Base-by-base conservation (phyloP, 257 asterid species). In the Rehmannia glutinosa region DNA sequence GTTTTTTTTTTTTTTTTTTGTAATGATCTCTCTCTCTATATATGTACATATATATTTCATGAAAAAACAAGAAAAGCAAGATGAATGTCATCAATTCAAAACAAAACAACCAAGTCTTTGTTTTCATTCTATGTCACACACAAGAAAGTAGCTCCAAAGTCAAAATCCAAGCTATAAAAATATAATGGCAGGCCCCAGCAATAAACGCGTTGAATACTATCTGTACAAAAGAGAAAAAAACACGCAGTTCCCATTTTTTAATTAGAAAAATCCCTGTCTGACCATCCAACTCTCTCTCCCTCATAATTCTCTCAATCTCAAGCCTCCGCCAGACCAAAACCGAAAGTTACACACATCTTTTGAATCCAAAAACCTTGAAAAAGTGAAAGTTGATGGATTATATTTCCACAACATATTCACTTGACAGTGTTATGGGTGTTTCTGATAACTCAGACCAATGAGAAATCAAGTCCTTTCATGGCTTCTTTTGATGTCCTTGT, bases 371-470 rank as follows among this genome's bases (percentile, higher is more conserved):
- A 27, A 28, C 5, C 19, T 4, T 2, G 42, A 42, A 54, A 53
- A 24, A 6, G 19, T 6, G 20, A 3, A 15, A 7, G 72, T 73
- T 72, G 69, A 76, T 80, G 84, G 81, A 52, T 56, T 58, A 27
- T 62, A 67, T 24, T 54, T n/a, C 33, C 23, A 38, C 61, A 62
- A 12, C 38, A 19, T 39, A 64, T 53, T 74, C 73, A 43, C 27
- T 55, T 19, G 49, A 47, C 64, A 72, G 45, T 58, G 47, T 72
- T 57, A 52, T 74, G 82, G 82, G 73, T 17, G 67, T 68, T 69
- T 69, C 70, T 50, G 33, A 49, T 53, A 65, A 39, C 75, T 70
- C 64, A 27, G 3, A 41, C 77, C 69, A 78, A 88, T 89, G 97
- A 86, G 70, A 79, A 80, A 11, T 66, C 64, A 58, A 1, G 4